Evolutionary conservation across 441 rosid species (phyloP).

Genomic region (Pelargonium fulgidum): DNA sequence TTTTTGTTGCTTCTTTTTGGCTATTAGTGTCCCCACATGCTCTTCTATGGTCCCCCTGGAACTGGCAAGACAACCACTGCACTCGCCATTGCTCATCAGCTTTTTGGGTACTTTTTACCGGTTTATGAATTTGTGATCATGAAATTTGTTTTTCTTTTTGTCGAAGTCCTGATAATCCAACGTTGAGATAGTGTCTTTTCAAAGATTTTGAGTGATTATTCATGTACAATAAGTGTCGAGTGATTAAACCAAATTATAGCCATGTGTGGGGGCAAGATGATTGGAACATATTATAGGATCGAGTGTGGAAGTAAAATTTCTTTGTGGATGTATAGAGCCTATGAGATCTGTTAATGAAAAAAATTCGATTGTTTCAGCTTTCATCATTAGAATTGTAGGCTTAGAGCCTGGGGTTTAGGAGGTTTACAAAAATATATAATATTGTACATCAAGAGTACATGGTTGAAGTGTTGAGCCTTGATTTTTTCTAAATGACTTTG

Average conservation of each 20-base stretch:
- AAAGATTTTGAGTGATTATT: neutral
- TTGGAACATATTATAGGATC: neutral
- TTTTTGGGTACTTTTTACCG: slow-evolving; percentile 48
- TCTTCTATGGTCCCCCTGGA: slow-evolving; percentile 92
- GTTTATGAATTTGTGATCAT: neutral
- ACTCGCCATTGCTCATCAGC: slow-evolving; percentile 88
- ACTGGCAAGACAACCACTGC: slow-evolving; percentile 95
- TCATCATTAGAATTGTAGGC: neutral
- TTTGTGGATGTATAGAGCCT: neutral
- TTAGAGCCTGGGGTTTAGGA: neutral
- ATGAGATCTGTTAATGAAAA: neutral
- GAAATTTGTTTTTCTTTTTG: neutral
- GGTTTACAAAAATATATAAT: no score
- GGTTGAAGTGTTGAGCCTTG: neutral
- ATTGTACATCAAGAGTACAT: neutral
- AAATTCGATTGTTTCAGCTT: no score
- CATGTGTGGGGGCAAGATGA: neutral
- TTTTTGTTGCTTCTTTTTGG: neutral
- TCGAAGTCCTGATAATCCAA: neutral
- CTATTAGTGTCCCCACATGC: slow-evolving; percentile 87
- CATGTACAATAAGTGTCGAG: neutral
- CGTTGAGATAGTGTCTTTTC: neutral
- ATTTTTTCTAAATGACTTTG: neutral
- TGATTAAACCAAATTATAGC: neutral
- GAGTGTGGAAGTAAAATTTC: neutral